Percentiles rank a stretch among this genome's conserved stretches.
Evolutionary conservation across 1,284 basidiomycete species (phyloP).

Genomic region (Takashimella tepidaria): DNA sequence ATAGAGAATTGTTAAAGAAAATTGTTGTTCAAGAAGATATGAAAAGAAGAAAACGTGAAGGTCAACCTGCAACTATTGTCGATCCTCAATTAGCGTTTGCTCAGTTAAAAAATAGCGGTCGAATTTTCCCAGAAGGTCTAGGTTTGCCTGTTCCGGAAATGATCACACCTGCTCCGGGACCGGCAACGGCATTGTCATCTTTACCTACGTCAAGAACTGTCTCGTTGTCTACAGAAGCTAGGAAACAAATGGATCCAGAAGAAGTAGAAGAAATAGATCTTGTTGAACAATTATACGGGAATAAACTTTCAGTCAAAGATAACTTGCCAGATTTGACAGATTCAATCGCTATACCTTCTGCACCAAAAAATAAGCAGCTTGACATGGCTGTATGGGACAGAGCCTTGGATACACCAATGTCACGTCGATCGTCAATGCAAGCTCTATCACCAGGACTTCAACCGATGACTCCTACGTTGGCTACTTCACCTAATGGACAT

Average conservation of each 20-base stretch:
- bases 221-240: neutral
- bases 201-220: neutral
- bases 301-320: constrained; percentile 64
- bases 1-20: constrained; percentile 79
- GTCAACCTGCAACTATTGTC: constrained; percentile 9
- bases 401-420: constrained; percentile 15
- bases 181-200: neutral
- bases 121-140: constrained; percentile 16
- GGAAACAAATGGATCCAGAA: constrained; percentile 26
- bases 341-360: constrained; percentile 66
- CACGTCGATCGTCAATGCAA: constrained; percentile 20
- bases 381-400: constrained; percentile 70
- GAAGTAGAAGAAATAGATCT: constrained; percentile 86
- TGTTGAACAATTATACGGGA: constrained; percentile 86
- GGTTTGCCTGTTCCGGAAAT: constrained; percentile 24
- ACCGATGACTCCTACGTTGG: neutral
- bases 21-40: constrained; percentile 67
- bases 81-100: constrained; percentile 1
- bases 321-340: constrained; percentile 70
- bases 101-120: constrained; percentile 4
- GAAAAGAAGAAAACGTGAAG: constrained; percentile 40
- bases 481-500: neutral
- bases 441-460: neutral
- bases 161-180: neutral
- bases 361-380: constrained; percentile 82